These are phyloP conservation scores for Leccinum angustisporum DNA, from an alignment of 1,284 basidiomycete genomes.

Conservation along the genomic window DNA sequence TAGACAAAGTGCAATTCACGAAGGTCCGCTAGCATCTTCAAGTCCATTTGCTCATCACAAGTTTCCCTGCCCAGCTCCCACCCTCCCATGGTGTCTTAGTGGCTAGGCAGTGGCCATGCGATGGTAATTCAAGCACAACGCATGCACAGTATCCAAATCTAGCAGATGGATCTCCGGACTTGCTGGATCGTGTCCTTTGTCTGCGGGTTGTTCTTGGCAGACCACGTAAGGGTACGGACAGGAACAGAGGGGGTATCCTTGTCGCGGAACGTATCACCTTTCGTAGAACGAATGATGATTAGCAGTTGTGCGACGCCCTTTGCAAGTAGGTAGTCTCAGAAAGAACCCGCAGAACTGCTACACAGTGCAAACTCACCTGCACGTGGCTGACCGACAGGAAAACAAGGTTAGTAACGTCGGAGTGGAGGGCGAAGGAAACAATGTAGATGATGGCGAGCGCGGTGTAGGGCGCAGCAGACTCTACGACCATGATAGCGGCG, in stretches of 20 bases:
- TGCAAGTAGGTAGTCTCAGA: neutral
- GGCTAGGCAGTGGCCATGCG: neutral
- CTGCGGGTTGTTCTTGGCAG: conserved; percentile 5
- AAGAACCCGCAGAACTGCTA: neutral
- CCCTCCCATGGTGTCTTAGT: neutral
- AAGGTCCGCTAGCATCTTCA: neutral
- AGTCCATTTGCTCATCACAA: neutral
- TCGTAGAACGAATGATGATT: conserved; percentile 33
- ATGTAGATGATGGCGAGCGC: conserved; percentile 21
- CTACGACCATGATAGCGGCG: conserved; percentile 25
- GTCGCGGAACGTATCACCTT: conserved; percentile 10
- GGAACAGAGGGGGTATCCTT: neutral
- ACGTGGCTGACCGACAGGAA: conserved; percentile 24
- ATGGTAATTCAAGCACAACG: neutral
- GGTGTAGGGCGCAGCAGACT: conserved; percentile 26
- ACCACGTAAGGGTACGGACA: neutral
- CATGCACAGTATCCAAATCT: neutral
- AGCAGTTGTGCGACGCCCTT: conserved; percentile 32
- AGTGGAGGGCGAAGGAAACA: conserved; percentile 24
- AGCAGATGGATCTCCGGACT: no score
- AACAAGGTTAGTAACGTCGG: conserved; percentile 22
- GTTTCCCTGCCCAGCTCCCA: neutral
- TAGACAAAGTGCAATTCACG: neutral
- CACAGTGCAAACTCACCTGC: conserved; percentile 19
- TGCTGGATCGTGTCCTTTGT: neutral